Evolutionary conservation across 164 flowering plant genomes (phyloP).

Genomic region (Vitis rupestris): DNA sequence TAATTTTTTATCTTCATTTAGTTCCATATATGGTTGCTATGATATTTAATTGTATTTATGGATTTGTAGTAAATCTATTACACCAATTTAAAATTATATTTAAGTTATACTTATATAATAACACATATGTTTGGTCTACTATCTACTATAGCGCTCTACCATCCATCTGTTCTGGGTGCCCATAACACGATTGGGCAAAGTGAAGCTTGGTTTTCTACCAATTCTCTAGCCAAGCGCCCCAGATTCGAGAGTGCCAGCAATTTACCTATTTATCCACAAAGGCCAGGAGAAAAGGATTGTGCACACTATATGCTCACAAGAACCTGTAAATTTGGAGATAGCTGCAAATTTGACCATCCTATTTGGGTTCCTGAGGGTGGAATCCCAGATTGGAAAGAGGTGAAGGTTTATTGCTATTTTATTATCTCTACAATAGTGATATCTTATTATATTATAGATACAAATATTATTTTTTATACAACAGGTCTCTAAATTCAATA

Average conservation of each 20-base stretch:
- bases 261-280: constrained; percentile 91
- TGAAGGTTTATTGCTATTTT: constrained; percentile 49
- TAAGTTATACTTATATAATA: constrained; percentile 28
- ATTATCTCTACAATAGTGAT: constrained; percentile 17
- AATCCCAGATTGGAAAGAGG: constrained; percentile 99
- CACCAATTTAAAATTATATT: constrained; percentile 13
- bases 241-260: constrained; percentile 76
- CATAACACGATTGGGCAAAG: constrained; percentile 75
- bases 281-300: constrained; percentile 99
- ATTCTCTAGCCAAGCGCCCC: constrained; percentile 84
- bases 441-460: background rate
- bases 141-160: constrained; percentile 85
- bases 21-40: background rate
- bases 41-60: background rate
- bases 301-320: constrained; percentile 98
- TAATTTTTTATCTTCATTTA: constrained; percentile 1
- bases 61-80: constrained; percentile 3
- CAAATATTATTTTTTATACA: background rate
- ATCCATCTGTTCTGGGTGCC: constrained; percentile 71
- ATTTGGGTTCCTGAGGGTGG: constrained; percentile 99
- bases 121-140: constrained; percentile 40
- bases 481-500: background rate
- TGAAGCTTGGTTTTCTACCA: constrained; percentile 81
- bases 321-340: constrained; percentile 97
- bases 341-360: constrained; percentile 99